Evolutionary conservation across 305 asterid species (phyloP), one percentile per base, ranked within the genome.

Genomic region (Lippia alba): DNA sequence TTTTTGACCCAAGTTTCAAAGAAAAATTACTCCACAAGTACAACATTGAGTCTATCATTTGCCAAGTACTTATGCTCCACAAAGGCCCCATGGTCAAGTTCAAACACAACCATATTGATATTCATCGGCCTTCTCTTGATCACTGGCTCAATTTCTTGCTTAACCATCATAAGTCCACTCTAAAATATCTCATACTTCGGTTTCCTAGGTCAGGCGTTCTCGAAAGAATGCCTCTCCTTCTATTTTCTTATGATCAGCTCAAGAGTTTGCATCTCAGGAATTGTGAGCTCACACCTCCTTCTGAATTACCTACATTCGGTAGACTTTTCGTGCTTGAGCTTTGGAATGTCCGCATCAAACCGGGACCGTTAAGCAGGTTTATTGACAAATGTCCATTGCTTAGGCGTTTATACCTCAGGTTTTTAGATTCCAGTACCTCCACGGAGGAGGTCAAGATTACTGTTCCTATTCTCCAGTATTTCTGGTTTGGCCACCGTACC

Each of bases 41-140:
- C 3, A 17, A 6, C 11, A 24, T 11, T 30, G 62, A 12, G 41
- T 56, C 41, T 7, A 5, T 32, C 5, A 30, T 56, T 7, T 56
- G 30, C 30, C 62, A 56, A 24, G 11, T 30, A 10, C 5, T 56
- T 8, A 1, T 57, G 30, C 18, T 57, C 11, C 60, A 55, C 5
- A 18, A 55, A 55, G 60, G 36, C 10, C 34, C 34, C 34, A 18
- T 55, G 1, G 60, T 55, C 58, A 53, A 55, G 34, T 55, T 55
- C 60, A n/a, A 0, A 49, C 8, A 12, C 20, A 14, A 12, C 5
- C 3, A 3, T 48, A 4, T 4, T 48, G 15, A 12, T 48, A 12
- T 9, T 5, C 4, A 3, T 0, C 0, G 1, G 16, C 24, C 57
- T 17, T 15, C 53, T 11, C 5, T 48, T 1, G n/a, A 8, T 16